Conservation (phyloP, 2,329 filamentous ascomycete genomes). For the Fusarium penzigii region DNA sequence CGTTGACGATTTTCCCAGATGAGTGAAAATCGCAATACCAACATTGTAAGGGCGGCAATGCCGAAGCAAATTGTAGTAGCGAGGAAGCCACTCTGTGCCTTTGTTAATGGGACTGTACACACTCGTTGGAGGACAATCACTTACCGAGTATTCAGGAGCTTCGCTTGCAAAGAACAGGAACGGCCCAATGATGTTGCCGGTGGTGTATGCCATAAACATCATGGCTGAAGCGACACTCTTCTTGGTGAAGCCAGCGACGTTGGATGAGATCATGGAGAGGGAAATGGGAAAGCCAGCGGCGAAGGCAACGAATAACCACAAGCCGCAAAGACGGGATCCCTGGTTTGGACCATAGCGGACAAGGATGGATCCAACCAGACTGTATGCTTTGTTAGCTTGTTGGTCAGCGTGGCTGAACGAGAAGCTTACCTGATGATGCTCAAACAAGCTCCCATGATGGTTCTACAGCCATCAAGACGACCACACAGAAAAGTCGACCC, state of each 20-base stretch:
- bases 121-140: neutral
- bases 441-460: conserved; percentile 16
- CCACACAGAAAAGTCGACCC: conserved; percentile 19
- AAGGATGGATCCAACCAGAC: conserved; percentile 19
- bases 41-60: conserved; percentile 14
- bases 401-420: neutral
- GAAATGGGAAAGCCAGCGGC: conserved; percentile 22
- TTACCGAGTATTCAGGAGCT: conserved; percentile 20
- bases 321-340: conserved; percentile 14
- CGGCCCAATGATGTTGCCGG: conserved; percentile 22
- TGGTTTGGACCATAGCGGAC: conserved; percentile 20
- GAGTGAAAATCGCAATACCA: conserved; percentile 11
- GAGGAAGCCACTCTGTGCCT: conserved; percentile 20
- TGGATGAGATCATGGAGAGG: conserved; percentile 22
- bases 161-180: conserved; percentile 23
- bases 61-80: conserved; percentile 23
- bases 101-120: neutral
- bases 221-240: conserved; percentile 24
- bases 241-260: conserved; percentile 25
- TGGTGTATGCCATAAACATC: conserved; percentile 26
- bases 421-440: conserved; percentile 19
- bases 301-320: conserved; percentile 22
- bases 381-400: neutral
- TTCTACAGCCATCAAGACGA: conserved; percentile 19
- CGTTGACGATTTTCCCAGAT: conserved; percentile 19